A percentile compares a stretch with the other conserved stretches of the same genome.
Conservation (phyloP, 164 flowering plant species). For the Buxus sempervirens region DNA sequence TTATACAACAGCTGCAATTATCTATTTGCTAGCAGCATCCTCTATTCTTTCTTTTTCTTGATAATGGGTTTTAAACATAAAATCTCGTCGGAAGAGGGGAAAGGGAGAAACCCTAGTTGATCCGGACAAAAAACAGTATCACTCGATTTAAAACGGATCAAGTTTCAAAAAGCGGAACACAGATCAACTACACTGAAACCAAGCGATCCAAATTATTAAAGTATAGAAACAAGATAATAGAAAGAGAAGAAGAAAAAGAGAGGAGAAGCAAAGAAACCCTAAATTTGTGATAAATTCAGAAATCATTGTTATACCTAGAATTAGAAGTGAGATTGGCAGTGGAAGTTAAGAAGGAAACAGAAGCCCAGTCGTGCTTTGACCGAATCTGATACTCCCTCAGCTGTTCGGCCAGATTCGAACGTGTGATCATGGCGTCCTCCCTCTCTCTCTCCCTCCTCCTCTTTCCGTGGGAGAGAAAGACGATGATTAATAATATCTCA, state of each 20-base stretch:
- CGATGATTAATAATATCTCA: background rate
- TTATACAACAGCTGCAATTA: too few species aligned
- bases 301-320: constrained; percentile 42
- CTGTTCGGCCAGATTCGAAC: constrained; percentile 90
- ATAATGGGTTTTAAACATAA: too few species aligned
- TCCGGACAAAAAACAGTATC: background rate
- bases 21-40: too few species aligned
- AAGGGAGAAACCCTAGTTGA: background rate
- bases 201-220: background rate
- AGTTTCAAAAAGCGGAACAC: too few species aligned
- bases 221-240: background rate
- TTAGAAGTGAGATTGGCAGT: constrained; percentile 57
- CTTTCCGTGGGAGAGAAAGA: background rate
- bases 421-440: constrained; percentile 59
- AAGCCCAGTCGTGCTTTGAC: constrained; percentile 94
- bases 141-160: background rate
- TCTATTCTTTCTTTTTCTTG: too few species aligned
- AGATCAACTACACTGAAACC: background rate
- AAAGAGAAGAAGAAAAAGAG: too few species aligned
- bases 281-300: background rate
- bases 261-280: background rate
- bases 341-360: constrained; percentile 82
- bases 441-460: background rate
- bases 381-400: constrained; percentile 89
- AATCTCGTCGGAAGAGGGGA: background rate